Evolutionary conservation across 768 basidiomycete genomes (phyloP).

Genomic region (Lentinula detonsa): DNA sequence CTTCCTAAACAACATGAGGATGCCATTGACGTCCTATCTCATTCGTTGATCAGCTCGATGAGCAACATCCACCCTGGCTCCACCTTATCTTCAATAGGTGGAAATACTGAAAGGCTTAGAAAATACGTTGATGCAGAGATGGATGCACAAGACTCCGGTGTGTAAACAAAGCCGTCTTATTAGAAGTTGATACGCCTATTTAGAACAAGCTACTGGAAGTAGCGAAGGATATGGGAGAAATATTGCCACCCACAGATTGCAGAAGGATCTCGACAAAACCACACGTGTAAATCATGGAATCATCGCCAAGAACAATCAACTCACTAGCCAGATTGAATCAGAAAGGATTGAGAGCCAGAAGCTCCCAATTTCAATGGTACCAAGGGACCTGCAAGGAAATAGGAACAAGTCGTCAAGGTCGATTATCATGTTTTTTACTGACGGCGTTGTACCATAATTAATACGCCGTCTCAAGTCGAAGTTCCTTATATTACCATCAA

Average conservation of each 20-base stretch:
- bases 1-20: not conserved
- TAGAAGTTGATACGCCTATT: not conserved
- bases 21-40: not conserved
- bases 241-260: not conserved
- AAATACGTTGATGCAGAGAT: not conserved
- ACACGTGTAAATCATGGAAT: not conserved
- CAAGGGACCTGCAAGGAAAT: not conserved
- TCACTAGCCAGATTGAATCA: not conserved
- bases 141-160: not conserved
- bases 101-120: not conserved
- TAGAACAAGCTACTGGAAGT: conserved; percentile 3
- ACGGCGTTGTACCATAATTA: no score
- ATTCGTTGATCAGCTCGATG: not conserved
- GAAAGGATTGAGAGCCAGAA: not conserved
- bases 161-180: not conserved
- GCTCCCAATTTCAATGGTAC: no score
- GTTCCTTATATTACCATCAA: no score
- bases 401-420: not conserved
- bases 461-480: no score
- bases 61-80: not conserved
- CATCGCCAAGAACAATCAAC: not conserved
- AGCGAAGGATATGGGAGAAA: not conserved
- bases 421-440: no score
- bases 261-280: not conserved
- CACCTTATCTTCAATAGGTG: not conserved